phyloP scores from a whole-genome alignment of 176 grass and related monocot genomes.

The Phoenix roebelenii region DNA sequence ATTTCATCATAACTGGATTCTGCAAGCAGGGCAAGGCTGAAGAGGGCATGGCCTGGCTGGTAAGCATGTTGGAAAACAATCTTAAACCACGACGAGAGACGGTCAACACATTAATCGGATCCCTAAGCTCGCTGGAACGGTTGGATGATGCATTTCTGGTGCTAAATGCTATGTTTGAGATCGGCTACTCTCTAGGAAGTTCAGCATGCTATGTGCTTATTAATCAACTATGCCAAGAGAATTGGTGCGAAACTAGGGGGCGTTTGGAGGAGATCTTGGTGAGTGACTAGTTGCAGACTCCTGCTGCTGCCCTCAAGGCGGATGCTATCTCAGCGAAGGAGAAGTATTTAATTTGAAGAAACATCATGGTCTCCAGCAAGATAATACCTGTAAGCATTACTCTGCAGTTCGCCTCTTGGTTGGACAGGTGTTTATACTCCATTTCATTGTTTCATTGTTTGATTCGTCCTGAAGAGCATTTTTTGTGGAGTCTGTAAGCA shows the following conservation, averaged over 20 bases:
- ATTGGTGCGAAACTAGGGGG: slow-evolving; percentile 15
- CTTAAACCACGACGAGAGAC: slow-evolving; percentile 46
- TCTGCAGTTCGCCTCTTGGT: too few species aligned
- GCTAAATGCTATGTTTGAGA: slow-evolving; percentile 51
- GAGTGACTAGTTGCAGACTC: slow-evolving; percentile 19
- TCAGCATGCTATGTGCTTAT: slow-evolving; percentile 34
- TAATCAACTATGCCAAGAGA: slow-evolving; percentile 37
- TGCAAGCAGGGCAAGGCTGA: slow-evolving; percentile 50
- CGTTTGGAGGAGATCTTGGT: slow-evolving; percentile 44
- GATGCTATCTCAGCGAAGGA: too few species aligned
- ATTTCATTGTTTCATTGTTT: too few species aligned
- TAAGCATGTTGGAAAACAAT: slow-evolving; percentile 59
- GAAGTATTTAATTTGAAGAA: too few species aligned
- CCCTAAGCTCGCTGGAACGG: slow-evolving; percentile 25
- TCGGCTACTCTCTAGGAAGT: slow-evolving; percentile 38
- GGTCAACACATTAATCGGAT: slow-evolving; percentile 33
- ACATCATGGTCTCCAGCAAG: too few species aligned
- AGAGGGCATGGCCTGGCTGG: slow-evolving; percentile 69
- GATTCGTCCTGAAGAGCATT: too few species aligned
- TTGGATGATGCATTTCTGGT: slow-evolving; percentile 61
- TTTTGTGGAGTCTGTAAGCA: too few species aligned
- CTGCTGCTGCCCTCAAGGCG: background rate
- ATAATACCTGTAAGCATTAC: too few species aligned
- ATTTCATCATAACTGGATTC: slow-evolving; percentile 52
- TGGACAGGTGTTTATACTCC: too few species aligned